phyloP scores from a whole-genome alignment of 495 filamentous ascomycete genomes.

The Trichocladium antarcticum region DNA sequence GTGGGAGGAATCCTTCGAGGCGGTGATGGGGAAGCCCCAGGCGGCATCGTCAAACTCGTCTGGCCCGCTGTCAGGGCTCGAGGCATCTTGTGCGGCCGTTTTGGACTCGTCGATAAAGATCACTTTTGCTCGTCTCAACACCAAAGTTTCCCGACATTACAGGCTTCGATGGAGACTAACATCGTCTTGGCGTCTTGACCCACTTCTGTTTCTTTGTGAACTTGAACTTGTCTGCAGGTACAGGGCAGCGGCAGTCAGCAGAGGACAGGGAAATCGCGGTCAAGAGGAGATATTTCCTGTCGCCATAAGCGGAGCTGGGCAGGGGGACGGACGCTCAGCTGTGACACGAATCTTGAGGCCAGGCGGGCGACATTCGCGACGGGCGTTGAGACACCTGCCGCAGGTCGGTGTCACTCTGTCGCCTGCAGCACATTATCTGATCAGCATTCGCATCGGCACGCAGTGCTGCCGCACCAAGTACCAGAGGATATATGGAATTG shows the following conservation, averaged over 20 bases:
- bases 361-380: constrained; percentile 16
- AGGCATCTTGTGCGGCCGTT: constrained; percentile 12
- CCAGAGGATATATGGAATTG: neutral
- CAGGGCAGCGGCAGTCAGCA: constrained; percentile 1
- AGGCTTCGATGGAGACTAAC: constrained; percentile 14
- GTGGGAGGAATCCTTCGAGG: neutral
- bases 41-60: constrained; percentile 9
- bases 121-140: constrained; percentile 8
- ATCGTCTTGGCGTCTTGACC: constrained; percentile 22
- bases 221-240: constrained; percentile 14
- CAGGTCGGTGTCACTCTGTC: constrained; percentile 35
- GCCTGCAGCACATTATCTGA: constrained; percentile 25
- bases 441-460: too few species aligned
- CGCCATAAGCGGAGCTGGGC: neutral
- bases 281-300: neutral
- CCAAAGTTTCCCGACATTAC: too few species aligned
- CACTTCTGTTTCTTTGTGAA: constrained; percentile 24
- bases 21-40: constrained; percentile 5
- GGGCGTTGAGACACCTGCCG: constrained; percentile 25
- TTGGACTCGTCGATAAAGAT: constrained; percentile 22
- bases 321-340: constrained; percentile 12
- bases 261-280: neutral
- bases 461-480: too few species aligned
- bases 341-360: constrained; percentile 24
- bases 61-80: constrained; percentile 13